phyloP scores from a whole-genome alignment of 441 rosid species.

The Erodium chrysanthum region DNA sequence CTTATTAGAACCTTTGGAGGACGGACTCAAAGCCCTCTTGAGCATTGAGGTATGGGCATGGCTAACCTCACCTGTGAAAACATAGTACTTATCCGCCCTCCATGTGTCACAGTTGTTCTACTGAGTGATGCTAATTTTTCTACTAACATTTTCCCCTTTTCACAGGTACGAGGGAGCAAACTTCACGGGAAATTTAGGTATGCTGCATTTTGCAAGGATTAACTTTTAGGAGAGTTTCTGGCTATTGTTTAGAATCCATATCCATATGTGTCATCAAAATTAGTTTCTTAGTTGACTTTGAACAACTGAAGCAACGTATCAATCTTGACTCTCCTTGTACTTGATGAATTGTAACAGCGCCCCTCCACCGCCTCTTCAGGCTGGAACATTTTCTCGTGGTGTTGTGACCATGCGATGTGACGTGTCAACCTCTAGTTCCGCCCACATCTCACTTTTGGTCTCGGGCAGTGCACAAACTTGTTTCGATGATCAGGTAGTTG shows the following conservation, averaged over 20 bases:
- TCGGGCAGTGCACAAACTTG: conserved; percentile 7
- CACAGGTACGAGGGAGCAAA: neutral
- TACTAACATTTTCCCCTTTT: neutral
- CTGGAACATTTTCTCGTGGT: conserved; percentile 5
- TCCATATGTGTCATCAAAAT: neutral
- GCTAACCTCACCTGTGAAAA: too few species aligned
- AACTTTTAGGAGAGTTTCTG: too few species aligned
- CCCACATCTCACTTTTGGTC: neutral
- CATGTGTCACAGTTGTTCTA: too few species aligned
- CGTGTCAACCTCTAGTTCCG: neutral
- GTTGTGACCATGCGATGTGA: conserved; percentile 6
- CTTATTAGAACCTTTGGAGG: conserved; percentile 4
- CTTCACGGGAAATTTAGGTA: conserved; percentile 5
- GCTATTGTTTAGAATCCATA: neutral
- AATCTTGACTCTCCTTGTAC: neutral
- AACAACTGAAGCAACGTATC: neutral
- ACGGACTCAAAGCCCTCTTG: conserved; percentile 1
- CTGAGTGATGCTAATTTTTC: too few species aligned
- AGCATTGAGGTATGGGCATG: neutral
- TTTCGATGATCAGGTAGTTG: conserved; percentile 3
- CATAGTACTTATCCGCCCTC: too few species aligned
- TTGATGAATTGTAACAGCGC: neutral
- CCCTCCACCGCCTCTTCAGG: conserved; percentile 5
- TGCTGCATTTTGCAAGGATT: neutral
- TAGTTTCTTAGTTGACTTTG: neutral